Conservation (phyloP, 805 yeast genomes). For the Yamadazyma endophytica region DNA sequence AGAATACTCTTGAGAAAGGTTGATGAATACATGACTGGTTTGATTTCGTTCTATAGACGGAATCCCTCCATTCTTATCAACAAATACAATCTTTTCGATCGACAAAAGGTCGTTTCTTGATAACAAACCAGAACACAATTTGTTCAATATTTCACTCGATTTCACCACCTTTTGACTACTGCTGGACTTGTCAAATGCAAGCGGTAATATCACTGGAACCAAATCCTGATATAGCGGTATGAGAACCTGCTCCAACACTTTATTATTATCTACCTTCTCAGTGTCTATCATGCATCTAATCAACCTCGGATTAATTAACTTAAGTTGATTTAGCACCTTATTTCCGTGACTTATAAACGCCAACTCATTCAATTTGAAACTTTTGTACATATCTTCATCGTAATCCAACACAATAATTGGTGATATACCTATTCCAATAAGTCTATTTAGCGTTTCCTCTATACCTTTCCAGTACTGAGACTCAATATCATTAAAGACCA, state of each 20-base stretch:
- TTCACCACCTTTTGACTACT: constrained; percentile 23
- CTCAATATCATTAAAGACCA: constrained; percentile 36
- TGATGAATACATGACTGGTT: constrained; percentile 83
- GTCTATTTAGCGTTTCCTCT: constrained; percentile 51
- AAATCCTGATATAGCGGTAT: constrained; percentile 43
- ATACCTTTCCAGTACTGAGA: constrained; percentile 40
- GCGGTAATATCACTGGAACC: constrained; percentile 67
- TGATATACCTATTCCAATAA: constrained; percentile 63
- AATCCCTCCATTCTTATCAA: constrained; percentile 85
- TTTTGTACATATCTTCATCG: constrained; percentile 19
- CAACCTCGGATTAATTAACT: constrained; percentile 18
- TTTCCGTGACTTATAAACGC: constrained; percentile 30
- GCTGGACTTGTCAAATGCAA: constrained; percentile 33
- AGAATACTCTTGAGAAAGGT: constrained; percentile 75
- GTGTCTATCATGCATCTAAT: constrained; percentile 19
- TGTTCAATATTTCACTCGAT: constrained; percentile 20
- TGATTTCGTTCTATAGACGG: constrained; percentile 81
- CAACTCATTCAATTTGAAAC: constrained; percentile 28
- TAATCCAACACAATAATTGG: constrained; percentile 66
- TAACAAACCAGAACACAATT: constrained; percentile 22
- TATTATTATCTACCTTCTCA: constrained; percentile 12
- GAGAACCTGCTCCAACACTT: constrained; percentile 26
- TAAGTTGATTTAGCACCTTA: constrained; percentile 21
- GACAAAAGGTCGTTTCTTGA: constrained; percentile 33
- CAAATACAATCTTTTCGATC: constrained; percentile 75